Evolutionary conservation across 345 rosid genomes (phyloP).

Genomic region (Ceriops tagal): DNA sequence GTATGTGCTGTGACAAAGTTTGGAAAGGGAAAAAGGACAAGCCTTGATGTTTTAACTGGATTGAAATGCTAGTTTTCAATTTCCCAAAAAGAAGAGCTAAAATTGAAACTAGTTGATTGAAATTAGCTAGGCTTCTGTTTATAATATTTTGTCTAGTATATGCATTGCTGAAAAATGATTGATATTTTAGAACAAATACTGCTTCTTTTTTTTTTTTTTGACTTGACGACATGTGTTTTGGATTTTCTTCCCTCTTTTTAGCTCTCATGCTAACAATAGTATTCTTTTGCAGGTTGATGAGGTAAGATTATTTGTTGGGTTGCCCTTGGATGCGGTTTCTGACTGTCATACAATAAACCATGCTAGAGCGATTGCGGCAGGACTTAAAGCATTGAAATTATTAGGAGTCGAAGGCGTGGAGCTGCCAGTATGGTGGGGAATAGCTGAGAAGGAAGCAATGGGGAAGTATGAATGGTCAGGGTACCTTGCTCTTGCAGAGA

Average conservation of each 20-base stretch:
- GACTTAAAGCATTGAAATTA: constrained; percentile 78
- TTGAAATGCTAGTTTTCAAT: not conserved
- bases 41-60: not conserved
- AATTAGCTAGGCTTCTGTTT: no score
- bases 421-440: constrained; percentile 91
- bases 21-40: not conserved
- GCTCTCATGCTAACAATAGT: not conserved
- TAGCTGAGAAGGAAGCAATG: constrained; percentile 77
- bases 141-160: no score
- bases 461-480: constrained; percentile 86
- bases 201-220: not conserved
- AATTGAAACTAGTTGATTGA: no score
- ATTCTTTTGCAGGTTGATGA: constrained; percentile 45
- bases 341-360: constrained; percentile 57
- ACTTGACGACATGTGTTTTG: not conserved
- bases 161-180: no score
- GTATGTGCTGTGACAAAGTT: not conserved
- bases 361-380: constrained; percentile 67
- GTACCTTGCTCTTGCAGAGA: constrained; percentile 70
- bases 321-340: constrained; percentile 79
- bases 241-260: not conserved
- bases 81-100: not conserved
- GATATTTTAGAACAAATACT: no score
- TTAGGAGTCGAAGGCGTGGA: constrained; percentile 89
- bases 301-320: constrained; percentile 67